These are phyloP conservation scores for Spinacia oleracea DNA, from an alignment of 179 eudicot species.

Conservation along the genomic window DNA sequence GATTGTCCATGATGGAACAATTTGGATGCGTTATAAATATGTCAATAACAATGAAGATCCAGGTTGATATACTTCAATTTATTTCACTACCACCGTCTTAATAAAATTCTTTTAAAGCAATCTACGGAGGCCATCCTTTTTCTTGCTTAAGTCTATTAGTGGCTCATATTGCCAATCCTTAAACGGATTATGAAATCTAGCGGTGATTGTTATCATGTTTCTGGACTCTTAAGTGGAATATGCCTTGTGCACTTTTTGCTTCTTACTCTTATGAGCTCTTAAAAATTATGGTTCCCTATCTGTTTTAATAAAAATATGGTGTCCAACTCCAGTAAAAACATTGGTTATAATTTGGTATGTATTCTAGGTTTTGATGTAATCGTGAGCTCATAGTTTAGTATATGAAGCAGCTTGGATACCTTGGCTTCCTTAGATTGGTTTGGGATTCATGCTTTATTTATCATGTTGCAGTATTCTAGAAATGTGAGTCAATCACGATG, in stretches of 20 bases:
- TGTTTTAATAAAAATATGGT: not conserved
- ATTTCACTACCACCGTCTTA: not conserved
- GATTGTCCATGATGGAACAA: not conserved
- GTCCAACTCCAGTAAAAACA: not conserved
- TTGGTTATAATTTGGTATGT: not conserved
- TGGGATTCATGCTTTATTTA: conserved; percentile 18
- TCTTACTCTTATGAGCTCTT: not conserved
- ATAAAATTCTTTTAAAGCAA: not conserved
- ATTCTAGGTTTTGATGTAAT: not conserved
- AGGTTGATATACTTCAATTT: not conserved
- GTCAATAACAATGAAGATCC: not conserved
- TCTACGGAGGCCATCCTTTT: not conserved
- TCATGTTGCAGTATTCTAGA: conserved; percentile 72
- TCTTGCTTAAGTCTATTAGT: not conserved
- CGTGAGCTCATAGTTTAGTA: not conserved
- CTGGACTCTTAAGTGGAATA: not conserved
- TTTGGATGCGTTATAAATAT: not conserved
- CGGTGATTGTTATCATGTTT: conserved; percentile 1
- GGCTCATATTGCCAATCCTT: not conserved
- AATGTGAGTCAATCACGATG: conserved; percentile 96
- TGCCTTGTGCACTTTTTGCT: not conserved
- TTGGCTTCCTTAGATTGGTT: conserved; percentile 6
- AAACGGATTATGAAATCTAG: not conserved
- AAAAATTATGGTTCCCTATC: not conserved
- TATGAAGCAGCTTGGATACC: not conserved